These are phyloP conservation scores for Jamesozyma jinghongensis DNA, from an alignment of 805 yeast species.

Conservation along the genomic window DNA sequence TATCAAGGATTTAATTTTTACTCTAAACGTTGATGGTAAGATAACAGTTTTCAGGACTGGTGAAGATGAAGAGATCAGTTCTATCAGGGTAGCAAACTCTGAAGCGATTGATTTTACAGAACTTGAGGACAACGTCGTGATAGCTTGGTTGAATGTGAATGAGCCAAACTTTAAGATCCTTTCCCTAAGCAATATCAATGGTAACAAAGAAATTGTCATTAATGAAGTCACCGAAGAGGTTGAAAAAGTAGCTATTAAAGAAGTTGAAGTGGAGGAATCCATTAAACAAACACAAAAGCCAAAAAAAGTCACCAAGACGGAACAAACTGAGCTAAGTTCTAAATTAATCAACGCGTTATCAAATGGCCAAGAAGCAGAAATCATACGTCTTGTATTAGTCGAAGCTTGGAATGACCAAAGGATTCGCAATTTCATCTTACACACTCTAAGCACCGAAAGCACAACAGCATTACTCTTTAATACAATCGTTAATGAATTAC, in stretches of 20 bases:
- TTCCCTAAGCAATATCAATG: conserved; percentile 13
- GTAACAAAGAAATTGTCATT: conserved; percentile 22
- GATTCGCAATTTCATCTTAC: conserved; percentile 27
- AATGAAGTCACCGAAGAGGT: conserved; percentile 12
- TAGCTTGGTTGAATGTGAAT: conserved; percentile 33
- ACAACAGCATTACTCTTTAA: conserved; percentile 39
- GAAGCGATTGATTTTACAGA: conserved; percentile 22
- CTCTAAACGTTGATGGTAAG: conserved; percentile 16
- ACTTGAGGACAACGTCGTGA: conserved; percentile 14
- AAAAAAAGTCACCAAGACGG: conserved; percentile 18
- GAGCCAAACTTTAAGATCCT: conserved; percentile 32
- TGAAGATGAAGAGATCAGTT: conserved; percentile 30
- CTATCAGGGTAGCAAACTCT: conserved; percentile 20
- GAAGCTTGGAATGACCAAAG: conserved; percentile 24
- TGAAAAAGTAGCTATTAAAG: not conserved
- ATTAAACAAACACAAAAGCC: conserved; percentile 14
- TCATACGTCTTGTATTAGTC: conserved; percentile 19
- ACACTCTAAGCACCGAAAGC: conserved; percentile 33
- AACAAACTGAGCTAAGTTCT: conserved; percentile 21
- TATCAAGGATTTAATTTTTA: conserved; percentile 14
- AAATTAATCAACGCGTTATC: conserved; percentile 22
- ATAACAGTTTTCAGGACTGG: conserved; percentile 24
- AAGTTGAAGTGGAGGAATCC: conserved; percentile 22
- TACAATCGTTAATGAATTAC: conserved; percentile 37
- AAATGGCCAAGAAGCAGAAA: conserved; percentile 21